Evolutionary conservation across 805 yeast species (phyloP), one percentile per base, ranked within the genome.

Genomic region (Ogataea pini): DNA sequence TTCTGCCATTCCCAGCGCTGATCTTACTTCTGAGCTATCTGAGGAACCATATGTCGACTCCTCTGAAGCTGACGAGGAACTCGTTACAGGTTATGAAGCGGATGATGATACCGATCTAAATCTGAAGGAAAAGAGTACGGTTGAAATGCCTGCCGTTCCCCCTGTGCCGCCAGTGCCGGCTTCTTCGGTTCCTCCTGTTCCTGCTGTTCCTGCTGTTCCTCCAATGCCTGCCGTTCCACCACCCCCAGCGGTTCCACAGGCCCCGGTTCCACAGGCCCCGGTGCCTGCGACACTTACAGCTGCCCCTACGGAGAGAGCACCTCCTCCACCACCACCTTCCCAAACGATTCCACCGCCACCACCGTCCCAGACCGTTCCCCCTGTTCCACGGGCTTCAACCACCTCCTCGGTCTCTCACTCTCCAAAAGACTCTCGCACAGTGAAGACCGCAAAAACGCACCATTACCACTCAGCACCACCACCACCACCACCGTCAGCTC

Each of bases 71-170:
- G 50, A 55, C 31, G 57, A 48, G 13, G 58, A 54, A 34, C 56
- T 59, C 10, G 63, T 70, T 8, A 78, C 88, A 1, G 89, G 89
- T 0, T 83, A 83, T 58, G 89, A 85, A 47, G 89, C 89, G 0
- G 90, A 85, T 59, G 86, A 79, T 41, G 83, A 77, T 47, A 68
- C 72, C 0, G 67, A 64, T 34, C 54, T 55, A 14, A 61, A 59
- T 17, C 52, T 44, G 18, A 47, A 54, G 2, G 59, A 53, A 18
- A 46, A 38, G 18, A 24, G 27, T 5, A 25, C 29, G 42, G 14
- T 24, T n/a, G 4, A n/a, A n/a, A 22, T 19, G 16, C 28, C 47
- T n/a, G 25, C 36, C 4, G 45, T 51, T 14, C 42, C 48, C 19
- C 52, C 57, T 13, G 27, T 52, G n/a, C 44, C 51, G 10, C 36